A percentile compares a stretch with the other conserved stretches of the same genome.
Conservation (phyloP, 1,139 yeast genomes). For the Sugiyamaella paludigena region DNA sequence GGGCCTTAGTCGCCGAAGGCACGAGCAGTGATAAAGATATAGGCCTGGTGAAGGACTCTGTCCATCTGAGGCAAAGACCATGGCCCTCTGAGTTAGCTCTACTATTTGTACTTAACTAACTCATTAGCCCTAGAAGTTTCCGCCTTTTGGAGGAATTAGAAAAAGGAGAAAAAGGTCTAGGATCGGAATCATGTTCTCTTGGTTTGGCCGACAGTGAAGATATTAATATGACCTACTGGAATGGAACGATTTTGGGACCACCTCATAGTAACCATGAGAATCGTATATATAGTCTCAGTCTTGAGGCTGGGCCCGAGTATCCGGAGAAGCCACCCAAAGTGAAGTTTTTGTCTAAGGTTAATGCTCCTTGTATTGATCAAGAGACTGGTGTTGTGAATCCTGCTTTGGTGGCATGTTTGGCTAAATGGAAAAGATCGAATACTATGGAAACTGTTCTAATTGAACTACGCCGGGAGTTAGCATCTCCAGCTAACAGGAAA, state of each 20-base stretch:
- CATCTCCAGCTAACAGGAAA: constrained; percentile 75
- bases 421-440: constrained; percentile 81
- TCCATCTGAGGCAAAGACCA: too few species aligned
- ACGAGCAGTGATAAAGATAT: too few species aligned
- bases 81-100: too few species aligned
- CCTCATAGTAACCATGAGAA: constrained; percentile 94
- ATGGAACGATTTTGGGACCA: constrained; percentile 94
- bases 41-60: too few species aligned
- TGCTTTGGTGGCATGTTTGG: constrained; percentile 63
- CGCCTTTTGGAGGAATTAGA: constrained; percentile 92
- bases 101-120: constrained; percentile 9
- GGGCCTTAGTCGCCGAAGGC: too few species aligned
- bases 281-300: constrained; percentile 79
- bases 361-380: constrained; percentile 82
- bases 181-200: constrained; percentile 94
- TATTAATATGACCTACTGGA: constrained; percentile 90
- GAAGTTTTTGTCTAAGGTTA: constrained; percentile 74
- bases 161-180: constrained; percentile 96
- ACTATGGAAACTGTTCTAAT: constrained; percentile 89
- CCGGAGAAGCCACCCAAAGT: constrained; percentile 89
- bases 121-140: constrained; percentile 79
- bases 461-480: constrained; percentile 86
- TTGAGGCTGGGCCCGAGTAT: constrained; percentile 78
- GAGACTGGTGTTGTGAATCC: constrained; percentile 62
- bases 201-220: constrained; percentile 88